Evolutionary conservation across 2,329 filamentous ascomycete species (phyloP).

Genomic region (Penicillium sp.): DNA sequence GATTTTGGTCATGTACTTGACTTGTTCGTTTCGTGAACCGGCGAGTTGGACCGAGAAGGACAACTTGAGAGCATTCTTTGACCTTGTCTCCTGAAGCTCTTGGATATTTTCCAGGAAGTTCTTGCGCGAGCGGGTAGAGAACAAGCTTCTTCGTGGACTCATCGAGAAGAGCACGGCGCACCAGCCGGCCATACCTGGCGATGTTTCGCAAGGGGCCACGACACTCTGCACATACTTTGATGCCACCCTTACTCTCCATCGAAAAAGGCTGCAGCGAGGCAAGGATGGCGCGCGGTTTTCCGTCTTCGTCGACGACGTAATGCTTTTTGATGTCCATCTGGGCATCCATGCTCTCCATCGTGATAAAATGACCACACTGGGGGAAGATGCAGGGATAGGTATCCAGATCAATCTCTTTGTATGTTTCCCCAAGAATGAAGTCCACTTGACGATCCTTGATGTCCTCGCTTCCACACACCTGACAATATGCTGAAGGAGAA

Average conservation of each 20-base stretch:
- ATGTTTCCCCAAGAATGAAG: slow-evolving; percentile 56
- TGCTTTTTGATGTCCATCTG: slow-evolving; percentile 54
- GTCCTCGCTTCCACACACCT: slow-evolving; percentile 51
- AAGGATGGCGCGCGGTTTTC: slow-evolving; percentile 26
- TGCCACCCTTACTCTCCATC: slow-evolving; percentile 37
- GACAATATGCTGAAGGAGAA: slow-evolving; percentile 57
- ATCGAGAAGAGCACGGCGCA: slow-evolving; percentile 62
- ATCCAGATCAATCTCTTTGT: slow-evolving; percentile 60
- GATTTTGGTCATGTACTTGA: not conserved
- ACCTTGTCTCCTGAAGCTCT: not conserved
- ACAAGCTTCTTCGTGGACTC: slow-evolving; percentile 67
- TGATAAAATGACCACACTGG: slow-evolving; percentile 65
- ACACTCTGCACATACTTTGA: slow-evolving; percentile 62
- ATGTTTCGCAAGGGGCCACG: slow-evolving; percentile 61
- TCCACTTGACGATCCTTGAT: slow-evolving; percentile 58
- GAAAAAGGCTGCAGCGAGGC: slow-evolving; percentile 52
- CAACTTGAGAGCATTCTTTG: not conserved
- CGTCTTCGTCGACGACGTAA: slow-evolving; percentile 31
- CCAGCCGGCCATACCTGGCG: slow-evolving; percentile 63
- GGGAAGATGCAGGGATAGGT: slow-evolving; percentile 64
- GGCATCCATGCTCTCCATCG: slow-evolving; percentile 62
- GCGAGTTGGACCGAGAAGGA: slow-evolving; percentile 8
- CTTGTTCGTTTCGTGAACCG: slow-evolving; percentile 26
- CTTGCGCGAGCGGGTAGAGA: slow-evolving; percentile 49
- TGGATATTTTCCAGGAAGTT: slow-evolving; percentile 23